Conservation (phyloP, 345 rosid species). For the Sapria himalayana region DNA sequence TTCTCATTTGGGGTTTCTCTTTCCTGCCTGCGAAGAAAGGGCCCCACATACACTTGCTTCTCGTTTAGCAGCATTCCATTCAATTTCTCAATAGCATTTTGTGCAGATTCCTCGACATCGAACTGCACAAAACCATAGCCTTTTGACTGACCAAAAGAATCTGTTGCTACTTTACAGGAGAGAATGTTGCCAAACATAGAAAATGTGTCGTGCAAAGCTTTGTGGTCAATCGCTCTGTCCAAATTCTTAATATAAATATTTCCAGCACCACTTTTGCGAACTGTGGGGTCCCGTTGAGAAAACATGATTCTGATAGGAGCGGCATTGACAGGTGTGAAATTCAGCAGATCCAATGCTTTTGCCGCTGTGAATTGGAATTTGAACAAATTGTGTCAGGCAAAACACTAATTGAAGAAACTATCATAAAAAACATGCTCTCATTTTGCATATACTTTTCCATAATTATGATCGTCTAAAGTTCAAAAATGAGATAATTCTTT, state of each 20-base stretch:
- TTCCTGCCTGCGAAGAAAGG: constrained; percentile 81
- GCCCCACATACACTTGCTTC: constrained; percentile 92
- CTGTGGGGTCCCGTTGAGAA: constrained; percentile 60
- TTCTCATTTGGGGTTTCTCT: constrained; percentile 33
- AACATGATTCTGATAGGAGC: constrained; percentile 66
- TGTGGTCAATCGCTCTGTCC: constrained; percentile 75
- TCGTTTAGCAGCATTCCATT: constrained; percentile 90
- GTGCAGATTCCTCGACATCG: constrained; percentile 61
- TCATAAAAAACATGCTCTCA: no score
- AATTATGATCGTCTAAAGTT: no score
- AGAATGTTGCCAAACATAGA: constrained; percentile 62
- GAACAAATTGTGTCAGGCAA: no score
- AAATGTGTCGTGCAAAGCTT: constrained; percentile 72
- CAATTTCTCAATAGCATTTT: constrained; percentile 51
- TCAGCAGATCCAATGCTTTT: constrained; percentile 60
- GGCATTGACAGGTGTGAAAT: constrained; percentile 60
- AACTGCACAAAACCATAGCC: constrained; percentile 95
- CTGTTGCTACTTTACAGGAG: constrained; percentile 89
- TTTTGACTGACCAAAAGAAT: constrained; percentile 61
- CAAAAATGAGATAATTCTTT: neutral
- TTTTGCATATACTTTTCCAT: no score
- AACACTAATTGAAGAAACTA: no score
- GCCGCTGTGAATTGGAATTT: constrained; percentile 50
- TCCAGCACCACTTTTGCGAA: constrained; percentile 83
- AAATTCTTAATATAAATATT: constrained; percentile 88